phyloP scores from a whole-genome alignment of 169 alveolate genomes.

The Sarcocystis neurona region DNA sequence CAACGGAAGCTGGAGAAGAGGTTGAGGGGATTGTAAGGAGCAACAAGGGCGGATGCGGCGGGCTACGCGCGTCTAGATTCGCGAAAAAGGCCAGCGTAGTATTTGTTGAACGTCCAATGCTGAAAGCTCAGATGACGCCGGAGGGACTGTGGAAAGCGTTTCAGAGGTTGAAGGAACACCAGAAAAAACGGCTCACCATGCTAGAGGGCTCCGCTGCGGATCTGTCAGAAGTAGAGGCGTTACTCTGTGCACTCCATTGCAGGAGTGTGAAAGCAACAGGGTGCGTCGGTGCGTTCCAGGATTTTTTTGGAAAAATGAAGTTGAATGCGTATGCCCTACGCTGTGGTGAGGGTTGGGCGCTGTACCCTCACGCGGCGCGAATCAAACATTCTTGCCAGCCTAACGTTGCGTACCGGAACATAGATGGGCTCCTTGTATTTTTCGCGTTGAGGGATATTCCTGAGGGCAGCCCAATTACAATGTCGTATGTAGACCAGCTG shows the following conservation, averaged over 20 bases:
- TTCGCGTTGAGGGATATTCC: slow-evolving; percentile 56
- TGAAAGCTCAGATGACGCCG: slow-evolving; percentile 48
- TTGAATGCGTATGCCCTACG: slow-evolving; percentile 52
- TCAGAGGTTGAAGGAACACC: slow-evolving; percentile 39
- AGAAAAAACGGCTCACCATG: slow-evolving; percentile 30
- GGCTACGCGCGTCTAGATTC: slow-evolving; percentile 23
- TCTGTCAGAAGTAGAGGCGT: slow-evolving; percentile 47
- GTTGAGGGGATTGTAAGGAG: not conserved
- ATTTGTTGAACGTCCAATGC: slow-evolving; percentile 55
- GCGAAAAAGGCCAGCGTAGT: slow-evolving; percentile 37
- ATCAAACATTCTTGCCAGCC: slow-evolving; percentile 61
- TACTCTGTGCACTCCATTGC: slow-evolving; percentile 43
- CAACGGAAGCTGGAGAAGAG: not conserved
- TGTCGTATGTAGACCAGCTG: slow-evolving; percentile 59
- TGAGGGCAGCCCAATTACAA: slow-evolving; percentile 19
- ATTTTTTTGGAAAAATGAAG: slow-evolving; percentile 53
- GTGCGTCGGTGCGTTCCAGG: slow-evolving; percentile 40
- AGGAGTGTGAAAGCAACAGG: slow-evolving; percentile 20
- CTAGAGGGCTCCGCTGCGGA: slow-evolving; percentile 56
- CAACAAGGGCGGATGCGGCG: slow-evolving; percentile 45
- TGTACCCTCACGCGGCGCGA: slow-evolving; percentile 55
- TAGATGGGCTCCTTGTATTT: slow-evolving; percentile 57
- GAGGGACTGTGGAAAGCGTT: slow-evolving; percentile 57
- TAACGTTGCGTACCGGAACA: slow-evolving; percentile 60
- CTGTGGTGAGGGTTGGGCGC: slow-evolving; percentile 49